These are phyloP conservation scores for Erythrobasidium yunnanense DNA, from an alignment of 768 basidiomycete genomes.

Conservation along the genomic window DNA sequence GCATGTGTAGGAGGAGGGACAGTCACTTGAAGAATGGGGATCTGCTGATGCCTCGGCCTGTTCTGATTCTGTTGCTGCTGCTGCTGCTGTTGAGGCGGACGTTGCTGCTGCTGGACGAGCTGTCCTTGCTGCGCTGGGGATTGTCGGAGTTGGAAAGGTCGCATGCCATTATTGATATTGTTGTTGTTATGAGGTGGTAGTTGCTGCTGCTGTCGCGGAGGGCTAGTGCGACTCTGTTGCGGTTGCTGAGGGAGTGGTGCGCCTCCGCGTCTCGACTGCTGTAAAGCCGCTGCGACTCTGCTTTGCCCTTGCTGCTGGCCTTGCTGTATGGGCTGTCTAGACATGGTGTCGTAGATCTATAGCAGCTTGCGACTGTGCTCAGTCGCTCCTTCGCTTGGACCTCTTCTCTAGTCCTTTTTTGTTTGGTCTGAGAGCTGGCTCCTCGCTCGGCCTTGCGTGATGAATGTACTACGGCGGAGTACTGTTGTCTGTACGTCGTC, in stretches of 20 bases:
- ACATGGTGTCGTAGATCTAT: no score
- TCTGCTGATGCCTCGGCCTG: neutral
- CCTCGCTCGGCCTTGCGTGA: no score
- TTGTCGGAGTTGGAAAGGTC: neutral
- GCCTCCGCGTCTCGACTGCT: no score
- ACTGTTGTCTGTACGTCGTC: no score
- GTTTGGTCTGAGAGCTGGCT: no score
- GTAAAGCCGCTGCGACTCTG: no score
- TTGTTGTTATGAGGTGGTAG: neutral
- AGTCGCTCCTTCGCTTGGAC: no score
- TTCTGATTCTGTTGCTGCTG: neutral
- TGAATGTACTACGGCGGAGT: no score
- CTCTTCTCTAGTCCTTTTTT: no score
- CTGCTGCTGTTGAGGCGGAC: neutral
- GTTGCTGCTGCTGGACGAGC: neutral
- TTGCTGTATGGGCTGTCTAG: no score
- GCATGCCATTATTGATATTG: neutral
- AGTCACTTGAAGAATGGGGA: constrained; percentile 14
- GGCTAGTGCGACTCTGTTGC: neutral
- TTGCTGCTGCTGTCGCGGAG: neutral
- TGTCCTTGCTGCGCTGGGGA: neutral
- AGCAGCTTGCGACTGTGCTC: no score
- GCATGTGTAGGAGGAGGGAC: constrained; percentile 11
- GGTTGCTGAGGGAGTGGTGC: neutral
- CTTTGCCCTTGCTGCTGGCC: no score